Base-by-base conservation (phyloP, 2,329 filamentous ascomycete species). In the Aspergillus transmontanensis region DNA sequence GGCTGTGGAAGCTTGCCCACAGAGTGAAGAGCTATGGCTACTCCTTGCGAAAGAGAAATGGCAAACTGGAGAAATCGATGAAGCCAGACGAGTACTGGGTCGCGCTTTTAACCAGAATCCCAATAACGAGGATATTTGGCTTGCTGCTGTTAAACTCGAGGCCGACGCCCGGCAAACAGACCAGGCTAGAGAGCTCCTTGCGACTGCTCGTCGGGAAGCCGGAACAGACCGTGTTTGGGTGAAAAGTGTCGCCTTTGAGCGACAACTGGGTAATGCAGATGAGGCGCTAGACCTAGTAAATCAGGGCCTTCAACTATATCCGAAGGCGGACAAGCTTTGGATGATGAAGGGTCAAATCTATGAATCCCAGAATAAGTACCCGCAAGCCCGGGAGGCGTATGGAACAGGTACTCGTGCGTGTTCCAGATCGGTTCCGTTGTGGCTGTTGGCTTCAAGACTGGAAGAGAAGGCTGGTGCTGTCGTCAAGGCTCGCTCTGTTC, bases 291-390 rank as follows among this genome's bases (percentile, higher is more conserved):
- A 96, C 72, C 88, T 99, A 12, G 92, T 92, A 50, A 92, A 94
- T 64, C 90, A 96, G 75, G 95, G 90, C 1, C 82, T 99, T 41
- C 90, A 94, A 68, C 85, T 92, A 11, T 99, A 96, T 81, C 94
- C 95, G 0, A 87, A 89, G 51, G 88, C 90, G 14, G 86, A 92
- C 58, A 98, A 98, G 79, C 85, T 99, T 28, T 97, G 94, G 90
- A 97, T 98, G 91, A 92, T 97, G 83, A 99, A 99, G 80, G 95
- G 96, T 0, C 95, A 99, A 75, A 95, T 98, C 66, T 99, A 99
- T 83, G 91, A 97, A 74, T 86, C 89, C 50, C 85, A 93, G 54
- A 89, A 87, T 70, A 93, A 93, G 80, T 81, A 90, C 16, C 89
- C 90, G 0, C 91, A 95, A 78, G 95, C 95, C 3, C 88, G 95